Percentiles rank a stretch among this genome's conserved stretches.
phyloP scores from a whole-genome alignment of 2,329 filamentous ascomycete species.

The Aureobasidium uvarum region DNA sequence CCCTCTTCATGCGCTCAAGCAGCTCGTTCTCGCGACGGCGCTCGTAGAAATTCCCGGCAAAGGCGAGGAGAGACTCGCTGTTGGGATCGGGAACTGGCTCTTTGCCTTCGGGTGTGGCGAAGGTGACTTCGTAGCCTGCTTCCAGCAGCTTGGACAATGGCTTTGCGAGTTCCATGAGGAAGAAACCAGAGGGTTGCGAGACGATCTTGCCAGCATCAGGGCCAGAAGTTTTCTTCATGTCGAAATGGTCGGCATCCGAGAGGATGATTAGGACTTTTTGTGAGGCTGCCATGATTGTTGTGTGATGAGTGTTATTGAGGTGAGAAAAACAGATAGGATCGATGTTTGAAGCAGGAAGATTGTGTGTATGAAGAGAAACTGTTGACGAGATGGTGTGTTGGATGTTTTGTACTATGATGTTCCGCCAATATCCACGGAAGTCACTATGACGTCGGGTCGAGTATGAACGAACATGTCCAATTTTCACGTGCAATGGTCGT shows the following conservation, averaged over 20 bases:
- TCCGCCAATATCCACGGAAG: not conserved
- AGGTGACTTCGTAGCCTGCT: constrained; percentile 46
- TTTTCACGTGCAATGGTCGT: not conserved
- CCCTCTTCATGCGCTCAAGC: constrained; percentile 47
- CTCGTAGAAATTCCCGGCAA: constrained; percentile 50
- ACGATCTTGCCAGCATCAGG: constrained; percentile 32
- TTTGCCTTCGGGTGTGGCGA: constrained; percentile 47
- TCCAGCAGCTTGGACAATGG: constrained; percentile 42
- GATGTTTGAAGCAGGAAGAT: no score
- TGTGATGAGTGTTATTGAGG: not conserved
- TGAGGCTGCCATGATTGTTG: constrained; percentile 9
- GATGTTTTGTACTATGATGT: constrained; percentile 9
- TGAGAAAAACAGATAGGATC: not conserved
- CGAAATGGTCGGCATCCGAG: constrained; percentile 45
- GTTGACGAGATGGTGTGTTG: not conserved
- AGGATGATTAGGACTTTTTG: constrained; percentile 49
- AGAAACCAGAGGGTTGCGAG: constrained; percentile 40
- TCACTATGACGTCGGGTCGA: constrained; percentile 18
- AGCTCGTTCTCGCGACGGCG: constrained; percentile 44
- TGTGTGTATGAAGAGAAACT: not conserved
- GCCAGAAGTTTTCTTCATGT: constrained; percentile 37
- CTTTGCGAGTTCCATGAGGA: constrained; percentile 45
- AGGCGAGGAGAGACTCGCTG: constrained; percentile 45
- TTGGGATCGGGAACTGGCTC: constrained; percentile 46
- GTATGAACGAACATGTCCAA: not conserved